phyloP scores from a whole-genome alignment of 331 rosid genomes.

The Quercus phellos region DNA sequence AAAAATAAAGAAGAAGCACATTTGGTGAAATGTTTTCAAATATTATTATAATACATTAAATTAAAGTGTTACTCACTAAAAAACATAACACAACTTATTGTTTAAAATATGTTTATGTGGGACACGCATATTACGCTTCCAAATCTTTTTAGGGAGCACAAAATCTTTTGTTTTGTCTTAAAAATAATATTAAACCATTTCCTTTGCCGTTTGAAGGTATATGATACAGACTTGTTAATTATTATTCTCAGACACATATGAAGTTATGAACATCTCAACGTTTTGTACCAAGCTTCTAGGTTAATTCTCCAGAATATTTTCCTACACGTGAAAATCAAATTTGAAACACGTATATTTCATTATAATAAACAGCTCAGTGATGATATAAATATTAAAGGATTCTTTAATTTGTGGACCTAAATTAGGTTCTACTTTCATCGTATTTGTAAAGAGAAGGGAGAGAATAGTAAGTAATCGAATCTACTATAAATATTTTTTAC shows the following conservation, averaged over 20 bases:
- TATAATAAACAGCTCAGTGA: neutral
- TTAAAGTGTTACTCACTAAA: neutral
- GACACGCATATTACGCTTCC: neutral
- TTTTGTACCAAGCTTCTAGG: neutral
- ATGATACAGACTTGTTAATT: neutral
- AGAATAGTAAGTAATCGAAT: neutral
- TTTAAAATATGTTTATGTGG: neutral
- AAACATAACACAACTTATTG: neutral
- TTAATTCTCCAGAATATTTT: neutral
- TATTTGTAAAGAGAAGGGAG: neutral
- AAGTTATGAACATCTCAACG: neutral
- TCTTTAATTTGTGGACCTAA: neutral
- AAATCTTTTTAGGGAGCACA: constrained; percentile 28
- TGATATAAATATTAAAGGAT: neutral
- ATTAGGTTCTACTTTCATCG: neutral
- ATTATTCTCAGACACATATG: neutral
- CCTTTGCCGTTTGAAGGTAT: neutral
- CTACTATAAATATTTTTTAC: neutral
- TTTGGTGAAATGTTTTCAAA: neutral
- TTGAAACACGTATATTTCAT: neutral
- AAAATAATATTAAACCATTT: neutral
- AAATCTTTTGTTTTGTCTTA: constrained; percentile 32
- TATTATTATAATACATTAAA: neutral
- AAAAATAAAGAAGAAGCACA: neutral
- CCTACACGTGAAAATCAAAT: neutral